Evolutionary conservation across 139 green algal genomes (phyloP).

Genomic region (Astrephomene gubernaculifera): DNA sequence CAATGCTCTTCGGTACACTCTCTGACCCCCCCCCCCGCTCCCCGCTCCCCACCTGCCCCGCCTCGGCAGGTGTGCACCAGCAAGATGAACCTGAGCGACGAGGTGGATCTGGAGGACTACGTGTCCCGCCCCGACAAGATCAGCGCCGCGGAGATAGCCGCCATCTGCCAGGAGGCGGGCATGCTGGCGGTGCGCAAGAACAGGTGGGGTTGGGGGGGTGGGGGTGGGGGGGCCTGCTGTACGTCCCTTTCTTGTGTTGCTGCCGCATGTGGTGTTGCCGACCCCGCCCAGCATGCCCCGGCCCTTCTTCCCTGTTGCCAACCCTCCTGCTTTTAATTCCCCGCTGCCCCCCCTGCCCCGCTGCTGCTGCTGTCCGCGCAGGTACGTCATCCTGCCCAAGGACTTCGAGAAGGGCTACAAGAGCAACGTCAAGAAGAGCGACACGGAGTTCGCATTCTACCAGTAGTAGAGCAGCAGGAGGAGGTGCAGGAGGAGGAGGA

Average conservation of each 20-base stretch:
- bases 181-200: slow-evolving; percentile 96
- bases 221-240: no score
- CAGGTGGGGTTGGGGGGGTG: no score
- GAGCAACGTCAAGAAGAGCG: slow-evolving; percentile 91
- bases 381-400: slow-evolving; percentile 99
- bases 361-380: slow-evolving; percentile 25
- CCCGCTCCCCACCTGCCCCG: no score
- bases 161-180: slow-evolving; percentile 93
- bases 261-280: no score
- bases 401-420: slow-evolving; percentile 99
- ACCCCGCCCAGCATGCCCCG: no score
- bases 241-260: no score
- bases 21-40: no score
- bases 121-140: slow-evolving; percentile 98
- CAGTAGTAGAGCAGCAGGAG: slow-evolving; percentile 66
- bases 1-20: background rate
- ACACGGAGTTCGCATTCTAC: slow-evolving; percentile 98
- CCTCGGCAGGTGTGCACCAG: slow-evolving; percentile 96
- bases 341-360: no score
- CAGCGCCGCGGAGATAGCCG: slow-evolving; percentile 93
- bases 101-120: slow-evolving; percentile 99
- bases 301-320: no score
- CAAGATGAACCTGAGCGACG: slow-evolving; percentile 98
- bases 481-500: background rate
- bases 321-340: no score